phyloP scores from a whole-genome alignment of 352 stramenopile species.

The Pilasporangium apinafurcum region DNA sequence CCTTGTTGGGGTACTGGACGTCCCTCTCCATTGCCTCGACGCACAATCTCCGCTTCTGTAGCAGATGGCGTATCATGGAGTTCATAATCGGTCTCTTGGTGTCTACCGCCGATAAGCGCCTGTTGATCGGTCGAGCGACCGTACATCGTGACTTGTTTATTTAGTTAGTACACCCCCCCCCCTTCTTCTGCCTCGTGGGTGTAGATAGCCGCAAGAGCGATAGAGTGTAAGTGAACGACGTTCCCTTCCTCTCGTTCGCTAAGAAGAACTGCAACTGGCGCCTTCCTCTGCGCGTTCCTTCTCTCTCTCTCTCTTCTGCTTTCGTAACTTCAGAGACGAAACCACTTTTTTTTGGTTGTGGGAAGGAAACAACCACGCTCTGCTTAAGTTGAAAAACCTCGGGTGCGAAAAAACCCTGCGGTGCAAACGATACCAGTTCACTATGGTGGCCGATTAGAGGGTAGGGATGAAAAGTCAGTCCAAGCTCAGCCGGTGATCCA shows the following conservation, averaged over 20 bases:
- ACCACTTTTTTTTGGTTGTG: background rate
- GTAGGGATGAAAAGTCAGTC: no score
- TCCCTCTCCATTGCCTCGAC: slow-evolving; percentile 35
- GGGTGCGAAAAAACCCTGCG: background rate
- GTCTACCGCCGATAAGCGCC: slow-evolving; percentile 37
- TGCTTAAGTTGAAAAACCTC: background rate
- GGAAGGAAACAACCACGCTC: background rate
- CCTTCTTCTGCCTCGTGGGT: background rate
- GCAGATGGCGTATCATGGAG: slow-evolving; percentile 47
- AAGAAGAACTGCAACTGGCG: slow-evolving; percentile 6
- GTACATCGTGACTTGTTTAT: background rate
- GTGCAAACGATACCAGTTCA: no score
- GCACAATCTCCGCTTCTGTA: slow-evolving; percentile 38
- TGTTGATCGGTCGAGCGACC: background rate
- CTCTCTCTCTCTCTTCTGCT: background rate
- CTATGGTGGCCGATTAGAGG: no score
- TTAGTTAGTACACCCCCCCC: background rate
- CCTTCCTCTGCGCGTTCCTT: background rate
- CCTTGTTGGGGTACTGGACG: slow-evolving; percentile 42
- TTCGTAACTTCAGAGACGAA: background rate
- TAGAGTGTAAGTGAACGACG: background rate
- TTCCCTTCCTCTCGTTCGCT: background rate
- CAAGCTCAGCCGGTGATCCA: no score
- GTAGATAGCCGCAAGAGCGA: background rate
- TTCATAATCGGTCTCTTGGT: slow-evolving; percentile 51